These are phyloP conservation scores for Irpex sp. DNA, from an alignment of 1,284 basidiomycete genomes.

Conservation along the genomic window DNA sequence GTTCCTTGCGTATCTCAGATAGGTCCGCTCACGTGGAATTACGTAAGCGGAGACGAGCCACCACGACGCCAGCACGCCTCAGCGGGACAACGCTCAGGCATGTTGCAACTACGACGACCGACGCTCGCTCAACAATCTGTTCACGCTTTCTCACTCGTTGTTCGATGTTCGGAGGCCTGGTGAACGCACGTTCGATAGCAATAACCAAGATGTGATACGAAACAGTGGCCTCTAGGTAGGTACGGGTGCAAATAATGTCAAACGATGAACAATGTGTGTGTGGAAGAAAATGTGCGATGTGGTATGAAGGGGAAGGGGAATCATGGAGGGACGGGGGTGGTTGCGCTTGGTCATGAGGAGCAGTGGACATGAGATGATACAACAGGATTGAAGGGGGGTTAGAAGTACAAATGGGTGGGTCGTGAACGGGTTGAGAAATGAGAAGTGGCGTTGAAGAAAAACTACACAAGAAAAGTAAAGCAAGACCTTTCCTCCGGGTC, in stretches of 20 bases:
- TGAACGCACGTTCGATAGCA: not conserved
- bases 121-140: not conserved
- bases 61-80: not conserved
- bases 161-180: not conserved
- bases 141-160: not conserved
- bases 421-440: conserved; percentile 5
- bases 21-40: not conserved
- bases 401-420: not conserved
- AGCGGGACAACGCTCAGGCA: not conserved
- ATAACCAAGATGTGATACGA: not conserved
- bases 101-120: not conserved
- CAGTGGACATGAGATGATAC: not conserved
- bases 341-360: conserved; percentile 8
- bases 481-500: not conserved
- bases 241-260: conserved; percentile 11
- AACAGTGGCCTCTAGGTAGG: conserved; percentile 8
- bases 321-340: conserved; percentile 4
- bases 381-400: not conserved
- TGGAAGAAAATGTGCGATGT: not conserved
- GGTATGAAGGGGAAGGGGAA: not conserved
- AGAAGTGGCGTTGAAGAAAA: conserved; percentile 2
- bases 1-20: not conserved
- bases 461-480: conserved; percentile 2
- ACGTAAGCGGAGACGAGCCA: not conserved
- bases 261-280: not conserved